A percentile compares a stretch with the other conserved stretches of the same genome.
Evolutionary conservation across 345 rosid species (phyloP).

Genomic region (Lepidium aucheri): DNA sequence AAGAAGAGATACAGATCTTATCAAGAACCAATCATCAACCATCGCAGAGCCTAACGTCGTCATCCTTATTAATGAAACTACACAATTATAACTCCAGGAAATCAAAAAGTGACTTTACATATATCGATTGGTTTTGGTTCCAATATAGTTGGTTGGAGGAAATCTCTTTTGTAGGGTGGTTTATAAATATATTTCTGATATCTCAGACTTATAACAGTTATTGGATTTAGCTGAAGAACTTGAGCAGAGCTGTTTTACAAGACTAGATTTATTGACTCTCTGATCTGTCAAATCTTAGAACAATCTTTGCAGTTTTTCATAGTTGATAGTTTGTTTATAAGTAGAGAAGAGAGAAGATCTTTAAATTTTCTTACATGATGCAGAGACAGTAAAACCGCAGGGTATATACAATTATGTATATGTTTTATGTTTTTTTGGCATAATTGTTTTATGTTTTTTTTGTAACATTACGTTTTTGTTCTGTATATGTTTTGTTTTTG

Average conservation of each 20-base stretch:
- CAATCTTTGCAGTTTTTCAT: not conserved
- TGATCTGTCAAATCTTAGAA: not conserved
- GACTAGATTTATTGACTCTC: not conserved
- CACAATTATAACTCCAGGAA: not conserved
- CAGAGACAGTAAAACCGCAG: no score
- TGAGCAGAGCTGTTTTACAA: constrained; percentile 1
- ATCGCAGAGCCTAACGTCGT: constrained; percentile 27
- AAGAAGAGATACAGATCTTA: constrained; percentile 6
- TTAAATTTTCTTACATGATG: no score
- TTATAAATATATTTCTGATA: constrained; percentile 13
- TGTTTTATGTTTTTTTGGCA: no score
- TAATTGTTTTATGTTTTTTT: no score
- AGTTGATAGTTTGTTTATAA: not conserved
- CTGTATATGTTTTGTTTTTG: no score
- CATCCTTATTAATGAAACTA: not conserved
- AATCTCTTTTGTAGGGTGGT: constrained; percentile 10
- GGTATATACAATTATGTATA: no score
- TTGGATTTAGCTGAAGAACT: not conserved
- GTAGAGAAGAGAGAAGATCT: not conserved
- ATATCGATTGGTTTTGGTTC: not conserved
- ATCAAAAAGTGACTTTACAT: constrained; percentile 6
- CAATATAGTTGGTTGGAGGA: not conserved
- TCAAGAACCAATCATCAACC: constrained; percentile 6
- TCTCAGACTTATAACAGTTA: not conserved
- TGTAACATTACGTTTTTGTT: no score